These are phyloP conservation scores for Fusarium brachygibbosum DNA, from an alignment of 2,329 filamentous ascomycete genomes.

Conservation along the genomic window DNA sequence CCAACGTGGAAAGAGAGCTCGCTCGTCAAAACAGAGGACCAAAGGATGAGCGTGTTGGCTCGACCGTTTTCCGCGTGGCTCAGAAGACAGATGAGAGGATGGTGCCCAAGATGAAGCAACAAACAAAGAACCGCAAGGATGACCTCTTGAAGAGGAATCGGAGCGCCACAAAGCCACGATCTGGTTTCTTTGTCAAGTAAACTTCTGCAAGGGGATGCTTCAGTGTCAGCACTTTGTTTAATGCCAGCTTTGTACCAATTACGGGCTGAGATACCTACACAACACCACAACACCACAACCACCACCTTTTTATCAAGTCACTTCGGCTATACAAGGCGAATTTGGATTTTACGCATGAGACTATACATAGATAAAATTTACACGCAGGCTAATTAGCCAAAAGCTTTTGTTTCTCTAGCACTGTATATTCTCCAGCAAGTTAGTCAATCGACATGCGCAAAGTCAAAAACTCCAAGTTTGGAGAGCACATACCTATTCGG, in stretches of 20 bases:
- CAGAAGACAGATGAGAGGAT: conserved; percentile 61
- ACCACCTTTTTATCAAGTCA: background rate
- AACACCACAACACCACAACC: background rate
- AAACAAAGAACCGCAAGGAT: conserved; percentile 59
- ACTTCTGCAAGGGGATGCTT: background rate
- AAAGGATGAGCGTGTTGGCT: conserved; percentile 64
- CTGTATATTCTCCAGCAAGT: background rate
- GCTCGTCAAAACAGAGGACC: conserved; percentile 57
- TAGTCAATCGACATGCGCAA: background rate
- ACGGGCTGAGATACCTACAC: conserved; percentile 6
- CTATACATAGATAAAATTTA: background rate
- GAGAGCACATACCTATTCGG: conserved; percentile 5
- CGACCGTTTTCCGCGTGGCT: conserved; percentile 67
- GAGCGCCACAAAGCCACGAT: conserved; percentile 52
- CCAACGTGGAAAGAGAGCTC: conserved; percentile 56
- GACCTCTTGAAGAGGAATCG: conserved; percentile 62
- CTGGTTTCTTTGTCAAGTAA: conserved; percentile 60
- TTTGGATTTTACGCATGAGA: background rate
- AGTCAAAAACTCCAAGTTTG: background rate
- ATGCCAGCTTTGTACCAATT: conserved; percentile 21
- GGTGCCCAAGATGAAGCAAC: conserved; percentile 63
- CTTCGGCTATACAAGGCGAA: background rate
- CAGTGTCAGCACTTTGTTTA: conserved; percentile 12
- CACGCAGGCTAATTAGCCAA: background rate
- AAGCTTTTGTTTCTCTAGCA: background rate